Conservation (phyloP, 805 yeast species). For the Kazachstania viticola region DNA sequence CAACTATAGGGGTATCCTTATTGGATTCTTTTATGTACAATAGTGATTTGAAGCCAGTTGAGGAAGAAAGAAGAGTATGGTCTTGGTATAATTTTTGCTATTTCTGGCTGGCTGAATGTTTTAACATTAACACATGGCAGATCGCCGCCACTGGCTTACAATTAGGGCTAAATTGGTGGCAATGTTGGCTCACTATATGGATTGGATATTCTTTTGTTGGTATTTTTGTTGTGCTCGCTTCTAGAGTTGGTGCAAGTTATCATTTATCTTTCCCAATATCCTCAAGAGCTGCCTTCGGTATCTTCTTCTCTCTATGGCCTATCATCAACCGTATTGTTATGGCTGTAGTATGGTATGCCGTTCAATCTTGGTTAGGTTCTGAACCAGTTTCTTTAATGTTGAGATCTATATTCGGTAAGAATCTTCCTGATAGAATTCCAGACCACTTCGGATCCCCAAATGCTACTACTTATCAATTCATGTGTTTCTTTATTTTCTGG, state of each 20-base stretch:
- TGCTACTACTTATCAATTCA: constrained; percentile 60
- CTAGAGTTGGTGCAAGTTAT: constrained; percentile 70
- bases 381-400: constrained; percentile 72
- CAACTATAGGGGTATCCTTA: constrained; percentile 33
- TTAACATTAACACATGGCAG: constrained; percentile 85
- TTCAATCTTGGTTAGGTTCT: constrained; percentile 78
- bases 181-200: constrained; percentile 83
- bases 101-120: constrained; percentile 84
- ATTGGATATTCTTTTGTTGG: constrained; percentile 67
- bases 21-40: constrained; percentile 60
- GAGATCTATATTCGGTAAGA: constrained; percentile 59
- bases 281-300: constrained; percentile 73
- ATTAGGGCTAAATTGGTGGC: constrained; percentile 83
- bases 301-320: constrained; percentile 83
- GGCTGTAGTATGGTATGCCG: constrained; percentile 83
- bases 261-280: constrained; percentile 81
- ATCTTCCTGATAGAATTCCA: constrained; percentile 50
- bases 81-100: constrained; percentile 68
- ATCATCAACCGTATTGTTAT: constrained; percentile 78
- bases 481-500: constrained; percentile 78
- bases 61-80: constrained; percentile 68
- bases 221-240: constrained; percentile 53
- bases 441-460: constrained; percentile 48
- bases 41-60: constrained; percentile 71
- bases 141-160: constrained; percentile 78